Base-by-base conservation (phyloP, 2,329 filamentous ascomycete species). In the Lasiodiplodia theobromae region DNA sequence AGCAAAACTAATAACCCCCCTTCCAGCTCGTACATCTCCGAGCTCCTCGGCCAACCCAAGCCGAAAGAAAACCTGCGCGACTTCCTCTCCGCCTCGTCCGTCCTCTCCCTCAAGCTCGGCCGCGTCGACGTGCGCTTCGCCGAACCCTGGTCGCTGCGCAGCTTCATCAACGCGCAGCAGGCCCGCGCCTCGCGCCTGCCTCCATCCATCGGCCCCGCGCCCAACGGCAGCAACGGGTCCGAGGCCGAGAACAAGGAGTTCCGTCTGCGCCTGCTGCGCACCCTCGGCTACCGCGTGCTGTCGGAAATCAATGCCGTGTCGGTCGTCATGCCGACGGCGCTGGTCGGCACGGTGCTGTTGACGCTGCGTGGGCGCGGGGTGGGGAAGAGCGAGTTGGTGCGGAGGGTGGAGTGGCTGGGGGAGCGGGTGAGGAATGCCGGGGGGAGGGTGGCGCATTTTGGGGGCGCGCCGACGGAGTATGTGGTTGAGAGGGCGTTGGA, bases 111-210 rank as follows among this genome's bases (percentile, higher is more conserved):
- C 23, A 93, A 94, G 72, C 86, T 99, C 4, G 96, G 96, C 1
- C 87, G 96, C 25, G 94, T 99, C 0, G 96, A 99, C 78, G 93
- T 98, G 67, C 89, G 96, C 25, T 99, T 99, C 79, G 93, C 98
- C 74, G 91, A 98, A 77, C 95, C 96, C 0, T 99, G 96, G 96
- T 97, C 93, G 75, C 79, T 99, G 60, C 86, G 91, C 18, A 86
- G 87, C 11, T 99, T 97, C 77, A 88, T 99, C 57, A 86, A 90
- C 65, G 88, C 93, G 64, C 94, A 98, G 77, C 84, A 92, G 49
- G 83, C 85, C 1, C 86, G 88, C 60, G 80, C 88, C 18, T 85
- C 84, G 2, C 77, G 76, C 67, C 69, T 74, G 69, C 77, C 76
- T 49, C 79, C 71, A 71, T 76, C 72, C 70, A 76, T 75, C 68